Conservation (phyloP, 106 monocot species). For the Dioscorea dumetorum region DNA sequence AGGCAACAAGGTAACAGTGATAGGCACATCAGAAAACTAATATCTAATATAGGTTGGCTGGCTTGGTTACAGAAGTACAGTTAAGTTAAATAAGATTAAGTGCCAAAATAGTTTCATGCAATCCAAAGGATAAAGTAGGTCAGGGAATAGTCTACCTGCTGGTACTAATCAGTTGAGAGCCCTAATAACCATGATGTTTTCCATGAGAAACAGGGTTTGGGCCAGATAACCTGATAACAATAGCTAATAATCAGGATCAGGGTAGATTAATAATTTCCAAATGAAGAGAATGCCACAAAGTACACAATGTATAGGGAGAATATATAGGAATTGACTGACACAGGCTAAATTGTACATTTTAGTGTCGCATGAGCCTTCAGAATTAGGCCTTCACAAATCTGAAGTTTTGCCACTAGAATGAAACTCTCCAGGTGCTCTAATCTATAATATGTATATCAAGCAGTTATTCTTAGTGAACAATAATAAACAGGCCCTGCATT, state of each 20-base stretch:
- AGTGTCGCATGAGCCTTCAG: too few species aligned
- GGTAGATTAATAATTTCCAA: conserved; percentile 9
- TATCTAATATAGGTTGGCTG: conserved; percentile 30
- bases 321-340: too few species aligned
- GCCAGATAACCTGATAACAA: conserved; percentile 82
- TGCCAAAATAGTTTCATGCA: conserved; percentile 9
- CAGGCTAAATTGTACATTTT: too few species aligned
- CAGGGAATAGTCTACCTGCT: conserved; percentile 67
- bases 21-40: conserved; percentile 27
- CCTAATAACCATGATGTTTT: conserved; percentile 91
- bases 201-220: conserved; percentile 60
- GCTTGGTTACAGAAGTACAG: conserved; percentile 26
- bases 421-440: too few species aligned
- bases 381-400: too few species aligned
- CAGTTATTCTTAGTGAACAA: too few species aligned
- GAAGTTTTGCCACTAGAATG: too few species aligned
- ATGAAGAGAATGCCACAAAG: neutral
- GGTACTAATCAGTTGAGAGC: conserved; percentile 22
- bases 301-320: too few species aligned
- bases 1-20: conserved; percentile 50
- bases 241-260: conserved; percentile 33
- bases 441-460: too few species aligned
- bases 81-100: conserved; percentile 7
- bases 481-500: too few species aligned
- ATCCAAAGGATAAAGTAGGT: conserved; percentile 19